Percentiles rank a stretch among this genome's conserved stretches.
These are phyloP conservation scores for Colletotrichum lini DNA, from an alignment of 2,329 filamentous ascomycete genomes.

Conservation along the genomic window DNA sequence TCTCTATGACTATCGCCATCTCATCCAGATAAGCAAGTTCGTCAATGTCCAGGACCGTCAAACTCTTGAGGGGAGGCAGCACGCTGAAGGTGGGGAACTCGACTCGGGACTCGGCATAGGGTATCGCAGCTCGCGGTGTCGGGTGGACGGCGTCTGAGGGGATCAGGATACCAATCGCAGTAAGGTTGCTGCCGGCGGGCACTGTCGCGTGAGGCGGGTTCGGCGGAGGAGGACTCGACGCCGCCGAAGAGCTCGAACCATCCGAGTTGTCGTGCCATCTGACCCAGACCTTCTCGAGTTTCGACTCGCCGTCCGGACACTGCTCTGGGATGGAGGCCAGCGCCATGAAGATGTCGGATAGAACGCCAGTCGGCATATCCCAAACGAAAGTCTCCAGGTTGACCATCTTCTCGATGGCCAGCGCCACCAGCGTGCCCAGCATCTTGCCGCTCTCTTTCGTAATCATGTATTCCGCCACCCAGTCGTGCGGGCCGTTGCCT, in stretches of 20 bases:
- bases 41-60: constrained; percentile 86
- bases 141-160: constrained; percentile 50
- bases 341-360: constrained; percentile 86
- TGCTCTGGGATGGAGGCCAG: constrained; percentile 79
- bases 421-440: constrained; percentile 85
- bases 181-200: constrained; percentile 56
- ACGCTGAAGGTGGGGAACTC: constrained; percentile 87
- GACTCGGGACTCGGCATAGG: constrained; percentile 70
- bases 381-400: constrained; percentile 87
- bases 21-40: constrained; percentile 88
- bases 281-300: constrained; percentile 82
- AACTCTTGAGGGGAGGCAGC: constrained; percentile 79
- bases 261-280: constrained; percentile 85
- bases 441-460: constrained; percentile 89
- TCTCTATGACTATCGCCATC: constrained; percentile 82
- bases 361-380: constrained; percentile 90
- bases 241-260: constrained; percentile 52
- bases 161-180: constrained; percentile 57
- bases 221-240: constrained; percentile 48
- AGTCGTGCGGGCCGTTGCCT: constrained; percentile 83
- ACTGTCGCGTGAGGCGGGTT: constrained; percentile 45
- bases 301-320: constrained; percentile 70
- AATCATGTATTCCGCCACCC: constrained; percentile 87
- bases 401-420: constrained; percentile 85
- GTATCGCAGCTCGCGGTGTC: constrained; percentile 55